Conservation (phyloP, 176 grass and related monocot genomes). For the Oryza nivara region DNA sequence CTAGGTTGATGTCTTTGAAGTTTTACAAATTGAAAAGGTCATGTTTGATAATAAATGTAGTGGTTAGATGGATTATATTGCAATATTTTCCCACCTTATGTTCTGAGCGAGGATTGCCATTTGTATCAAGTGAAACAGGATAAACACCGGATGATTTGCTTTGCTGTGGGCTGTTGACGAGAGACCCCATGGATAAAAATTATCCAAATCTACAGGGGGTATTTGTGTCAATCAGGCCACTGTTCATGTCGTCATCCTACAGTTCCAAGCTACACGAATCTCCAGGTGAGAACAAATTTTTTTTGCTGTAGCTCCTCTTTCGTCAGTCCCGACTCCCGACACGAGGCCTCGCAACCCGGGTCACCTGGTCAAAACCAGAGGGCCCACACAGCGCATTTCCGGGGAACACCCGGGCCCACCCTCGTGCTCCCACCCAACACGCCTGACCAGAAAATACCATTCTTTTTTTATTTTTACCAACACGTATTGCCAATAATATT, state of each 20-base stretch:
- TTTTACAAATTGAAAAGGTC: no score
- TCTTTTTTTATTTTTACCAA: not conserved
- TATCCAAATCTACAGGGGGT: not conserved
- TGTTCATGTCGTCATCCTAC: not conserved
- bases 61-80: no score
- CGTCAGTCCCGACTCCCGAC: conserved; percentile 28
- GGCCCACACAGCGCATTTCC: conserved; percentile 7
- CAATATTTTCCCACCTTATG: no score
- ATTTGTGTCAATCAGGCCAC: not conserved
- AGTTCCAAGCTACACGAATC: conserved; percentile 18
- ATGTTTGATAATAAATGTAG: no score
- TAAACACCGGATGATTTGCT: no score
- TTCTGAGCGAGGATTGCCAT: no score
- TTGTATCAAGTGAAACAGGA: no score
- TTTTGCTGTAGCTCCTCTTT: not conserved
- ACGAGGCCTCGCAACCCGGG: conserved; percentile 11
- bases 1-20: no score
- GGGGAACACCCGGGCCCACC: conserved; percentile 21
- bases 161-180: not conserved
- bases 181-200: not conserved
- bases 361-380: conserved; percentile 18
- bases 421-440: not conserved
- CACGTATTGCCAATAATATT: not conserved
- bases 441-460: not conserved
- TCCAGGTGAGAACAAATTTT: not conserved